Evolutionary conservation across 441 rosid species (phyloP).

Genomic region (Gossypium trilobum): DNA sequence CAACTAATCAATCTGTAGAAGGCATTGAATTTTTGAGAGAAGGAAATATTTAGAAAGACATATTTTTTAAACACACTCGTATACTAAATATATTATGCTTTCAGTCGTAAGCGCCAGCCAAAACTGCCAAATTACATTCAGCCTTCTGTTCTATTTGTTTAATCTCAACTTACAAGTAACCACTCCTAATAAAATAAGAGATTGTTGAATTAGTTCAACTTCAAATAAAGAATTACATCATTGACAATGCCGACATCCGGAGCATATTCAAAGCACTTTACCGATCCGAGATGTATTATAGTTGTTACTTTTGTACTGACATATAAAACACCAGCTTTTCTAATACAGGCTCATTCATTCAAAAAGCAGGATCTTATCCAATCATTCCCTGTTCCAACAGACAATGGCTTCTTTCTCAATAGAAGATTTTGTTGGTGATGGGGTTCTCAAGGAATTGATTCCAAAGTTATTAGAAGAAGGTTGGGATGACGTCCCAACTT

Average conservation of each 20-base stretch:
- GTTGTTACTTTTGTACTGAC: too few relatives aligned
- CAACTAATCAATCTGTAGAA: background rate
- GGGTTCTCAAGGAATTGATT: conserved; percentile 38
- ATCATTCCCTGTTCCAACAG: conserved; percentile 10
- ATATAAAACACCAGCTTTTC: too few relatives aligned
- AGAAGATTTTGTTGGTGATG: conserved; percentile 57
- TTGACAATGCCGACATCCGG: conserved; percentile 4
- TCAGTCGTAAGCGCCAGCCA: background rate
- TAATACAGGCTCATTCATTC: background rate
- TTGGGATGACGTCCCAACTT: conserved; percentile 68
- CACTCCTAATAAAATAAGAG: background rate
- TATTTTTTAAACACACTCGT: too few relatives aligned
- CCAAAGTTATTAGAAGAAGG: conserved; percentile 55
- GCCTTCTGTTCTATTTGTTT: background rate
- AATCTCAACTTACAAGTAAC: background rate
- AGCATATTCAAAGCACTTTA: background rate
- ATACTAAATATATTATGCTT: background rate
- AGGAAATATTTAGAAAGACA: too few relatives aligned
- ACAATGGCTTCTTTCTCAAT: conserved; percentile 54
- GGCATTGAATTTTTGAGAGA: background rate
- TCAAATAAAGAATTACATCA: background rate
- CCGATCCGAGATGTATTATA: too few relatives aligned
- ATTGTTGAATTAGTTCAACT: background rate
- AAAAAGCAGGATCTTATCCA: background rate
- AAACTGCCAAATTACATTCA: background rate